Percentiles rank a stretch among this genome's conserved stretches.
These are phyloP conservation scores for Sporormia fimetaria DNA, from an alignment of 495 filamentous ascomycete species.

Conservation along the genomic window DNA sequence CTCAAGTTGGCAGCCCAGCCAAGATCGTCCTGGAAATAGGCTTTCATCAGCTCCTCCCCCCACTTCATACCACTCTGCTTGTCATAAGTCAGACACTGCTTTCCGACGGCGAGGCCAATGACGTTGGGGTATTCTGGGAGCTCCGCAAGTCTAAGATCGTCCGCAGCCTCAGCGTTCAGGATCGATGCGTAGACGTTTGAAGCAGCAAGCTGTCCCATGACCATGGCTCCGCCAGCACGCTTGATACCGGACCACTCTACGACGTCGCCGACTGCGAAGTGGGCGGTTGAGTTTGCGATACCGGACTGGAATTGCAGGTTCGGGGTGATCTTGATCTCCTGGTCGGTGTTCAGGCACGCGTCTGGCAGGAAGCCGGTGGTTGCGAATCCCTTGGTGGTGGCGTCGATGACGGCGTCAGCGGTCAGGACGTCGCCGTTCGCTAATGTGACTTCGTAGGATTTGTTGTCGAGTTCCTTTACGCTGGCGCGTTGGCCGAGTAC, in stretches of 20 bases:
- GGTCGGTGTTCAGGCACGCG: slow-evolving; percentile 40
- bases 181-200: slow-evolving; percentile 52
- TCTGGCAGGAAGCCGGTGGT: slow-evolving; percentile 44
- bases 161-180: slow-evolving; percentile 29
- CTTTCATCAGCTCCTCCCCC: slow-evolving; percentile 47
- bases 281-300: slow-evolving; percentile 41
- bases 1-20: slow-evolving; percentile 36
- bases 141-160: slow-evolving; percentile 33
- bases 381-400: slow-evolving; percentile 45
- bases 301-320: slow-evolving; percentile 38
- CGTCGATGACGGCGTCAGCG: slow-evolving; percentile 48
- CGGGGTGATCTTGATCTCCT: slow-evolving; percentile 43
- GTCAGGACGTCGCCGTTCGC: slow-evolving; percentile 42
- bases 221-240: slow-evolving; percentile 57
- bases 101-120: slow-evolving; percentile 56
- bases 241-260: slow-evolving; percentile 57
- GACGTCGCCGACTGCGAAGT: slow-evolving; percentile 49
- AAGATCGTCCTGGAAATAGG: slow-evolving; percentile 55
- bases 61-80: slow-evolving; percentile 38
- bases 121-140: slow-evolving; percentile 46
- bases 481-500: slow-evolving; percentile 41
- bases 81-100: slow-evolving; percentile 51
- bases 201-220: slow-evolving; percentile 50
- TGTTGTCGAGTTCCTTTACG: slow-evolving; percentile 29
- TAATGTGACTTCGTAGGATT: slow-evolving; percentile 39